These are phyloP conservation scores for barrel medic (Medicago truncatula) DNA, from an alignment of 306 rosid species.

Conservation along the genomic window MtrunA17r5.0-ANR NC_053046.1:16296501-16297000, in stretches of 20 bases:
- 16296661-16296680: slow-evolving; percentile 62
- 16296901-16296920: slow-evolving; percentile 51
- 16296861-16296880: slow-evolving; percentile 80
- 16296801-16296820: slow-evolving; percentile 75
- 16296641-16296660: slow-evolving; percentile 94
- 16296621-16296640: slow-evolving; percentile 79
- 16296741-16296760: slow-evolving; percentile 96
- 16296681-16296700: slow-evolving; percentile 73
- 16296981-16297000: slow-evolving; percentile 48
- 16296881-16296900: slow-evolving; percentile 49
- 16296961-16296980: slow-evolving; percentile 47
- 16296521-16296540: slow-evolving; percentile 87
- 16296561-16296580: slow-evolving; percentile 81
- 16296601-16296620: slow-evolving; percentile 90
- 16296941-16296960: slow-evolving; percentile 52
- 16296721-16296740: slow-evolving; percentile 73
- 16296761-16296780: slow-evolving; percentile 86
- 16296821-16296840: slow-evolving; percentile 85
- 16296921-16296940: slow-evolving; percentile 35
- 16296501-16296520: slow-evolving; percentile 56
- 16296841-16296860: slow-evolving; percentile 68
- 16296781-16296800: slow-evolving; percentile 78
- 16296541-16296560: slow-evolving; percentile 88
- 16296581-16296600: slow-evolving; percentile 93
- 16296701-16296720: slow-evolving; percentile 80